Evolutionary conservation across 306 rosid genomes (phyloP), one percentile per base, ranked within the genome.

Genomic region (Pyrus communis): DNA sequence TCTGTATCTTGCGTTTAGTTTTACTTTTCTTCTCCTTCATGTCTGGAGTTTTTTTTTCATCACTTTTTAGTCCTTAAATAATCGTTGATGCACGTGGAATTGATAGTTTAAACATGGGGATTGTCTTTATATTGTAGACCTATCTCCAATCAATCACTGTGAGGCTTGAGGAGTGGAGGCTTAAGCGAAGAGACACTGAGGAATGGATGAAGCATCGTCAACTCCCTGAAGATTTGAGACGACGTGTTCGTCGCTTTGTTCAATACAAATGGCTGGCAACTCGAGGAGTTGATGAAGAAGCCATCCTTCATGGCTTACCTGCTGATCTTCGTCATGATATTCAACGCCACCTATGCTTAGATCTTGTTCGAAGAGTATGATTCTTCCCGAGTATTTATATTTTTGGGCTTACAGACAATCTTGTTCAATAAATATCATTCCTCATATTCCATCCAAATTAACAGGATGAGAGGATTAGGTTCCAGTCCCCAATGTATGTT

Each of bases 151-250:
- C 99, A 45, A 84, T 88, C 77, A 96, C 98, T 15, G 84, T 91
- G 84, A 89, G 98, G 88, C 96, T 91, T 17, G 99, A 96, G 84
- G 99, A 96, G 69, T 95, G 99, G 99, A 91, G 99, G 87, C 93
- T 96, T 73, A 92, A 88, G 84, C 91, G 81, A 82, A 87, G 98
- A 81, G 99, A 96, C 86, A 92, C 98, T 3, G 97, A 96, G 82
- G 99, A 96, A 86, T 96, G 99, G 99, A 96, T 96, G 99, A 85
- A 88, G 85, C 97, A 96, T 85, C 97, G 98, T 76, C 99, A 96
- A 88, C 99, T 96, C 71, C 98, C 99, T 67, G 93, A 87, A 83
- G 99, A 89, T 86, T 82, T 96, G 87, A 90, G 69, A 80, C 78
- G 69, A 23, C 90, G 91, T 55, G 97, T 91, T 78, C 84, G 93